Evolutionary conservation across 176 grass and related monocot genomes (phyloP).

Genomic region (Calamus simplicifolius): DNA sequence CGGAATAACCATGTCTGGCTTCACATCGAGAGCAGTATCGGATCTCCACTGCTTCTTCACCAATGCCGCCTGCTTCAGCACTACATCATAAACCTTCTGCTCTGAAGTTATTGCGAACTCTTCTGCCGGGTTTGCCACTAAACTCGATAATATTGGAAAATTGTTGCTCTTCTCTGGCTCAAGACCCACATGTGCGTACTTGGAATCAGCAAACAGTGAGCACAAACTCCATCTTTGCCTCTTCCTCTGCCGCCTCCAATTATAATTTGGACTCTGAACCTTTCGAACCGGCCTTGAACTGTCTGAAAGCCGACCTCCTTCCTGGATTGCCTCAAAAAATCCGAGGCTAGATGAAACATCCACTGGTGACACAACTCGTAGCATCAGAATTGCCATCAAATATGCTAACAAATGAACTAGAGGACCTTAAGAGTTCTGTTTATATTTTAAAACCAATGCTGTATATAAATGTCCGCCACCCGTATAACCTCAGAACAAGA

Average conservation of each 20-base stretch:
- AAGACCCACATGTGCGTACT: constrained; percentile 28
- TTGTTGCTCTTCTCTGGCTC: constrained; percentile 25
- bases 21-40: constrained; percentile 1
- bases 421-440: no score
- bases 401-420: no score
- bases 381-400: no score
- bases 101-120: constrained; percentile 35
- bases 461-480: no score
- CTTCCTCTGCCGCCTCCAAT: neutral
- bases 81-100: constrained; percentile 71
- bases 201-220: constrained; percentile 25
- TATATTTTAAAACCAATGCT: no score
- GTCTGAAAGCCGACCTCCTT: neutral
- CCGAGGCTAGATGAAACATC: no score
- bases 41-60: constrained; percentile 20
- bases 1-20: constrained; percentile 21
- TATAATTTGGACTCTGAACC: no score
- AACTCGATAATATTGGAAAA: constrained; percentile 12
- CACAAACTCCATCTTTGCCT: constrained; percentile 7
- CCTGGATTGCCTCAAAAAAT: neutral
- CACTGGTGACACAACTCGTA: no score
- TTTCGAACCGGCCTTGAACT: neutral
- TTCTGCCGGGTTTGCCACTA: constrained; percentile 15
- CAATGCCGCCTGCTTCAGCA: constrained; percentile 66
- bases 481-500: no score